Conservation (phyloP, 768 basidiomycete genomes). For the Hypholoma fasciculare region DNA sequence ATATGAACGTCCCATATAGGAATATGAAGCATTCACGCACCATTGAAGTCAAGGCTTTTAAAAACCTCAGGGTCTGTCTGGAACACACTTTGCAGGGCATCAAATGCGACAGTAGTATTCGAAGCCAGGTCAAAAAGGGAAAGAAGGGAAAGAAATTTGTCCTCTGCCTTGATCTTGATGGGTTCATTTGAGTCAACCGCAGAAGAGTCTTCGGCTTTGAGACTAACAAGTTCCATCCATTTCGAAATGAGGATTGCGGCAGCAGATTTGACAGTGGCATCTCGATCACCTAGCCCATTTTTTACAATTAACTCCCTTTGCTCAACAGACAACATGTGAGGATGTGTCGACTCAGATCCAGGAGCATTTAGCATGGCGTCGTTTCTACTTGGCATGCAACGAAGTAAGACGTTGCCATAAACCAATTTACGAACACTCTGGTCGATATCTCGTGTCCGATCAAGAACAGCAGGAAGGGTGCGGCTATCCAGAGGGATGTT, state of each 20-base stretch:
- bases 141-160: slow-evolving; percentile 49
- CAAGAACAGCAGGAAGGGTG: slow-evolving; percentile 68
- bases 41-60: slow-evolving; percentile 64
- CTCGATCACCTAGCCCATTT: slow-evolving; percentile 87
- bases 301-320: slow-evolving; percentile 79
- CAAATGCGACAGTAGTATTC: slow-evolving; percentile 59
- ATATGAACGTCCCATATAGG: background rate
- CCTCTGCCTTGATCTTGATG: slow-evolving; percentile 20
- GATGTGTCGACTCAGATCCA: slow-evolving; percentile 52
- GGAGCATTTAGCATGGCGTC: background rate
- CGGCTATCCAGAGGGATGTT: slow-evolving; percentile 60
- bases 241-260: slow-evolving; percentile 68
- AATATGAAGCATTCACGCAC: slow-evolving; percentile 36
- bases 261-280: slow-evolving; percentile 67
- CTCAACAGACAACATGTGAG: slow-evolving; percentile 60
- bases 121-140: slow-evolving; percentile 59
- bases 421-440: slow-evolving; percentile 70
- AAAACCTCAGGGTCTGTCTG: slow-evolving; percentile 63
- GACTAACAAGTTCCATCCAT: slow-evolving; percentile 70
- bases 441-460: slow-evolving; percentile 81
- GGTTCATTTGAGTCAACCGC: slow-evolving; percentile 16
- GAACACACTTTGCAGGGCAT: slow-evolving; percentile 76
- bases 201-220: slow-evolving; percentile 32
- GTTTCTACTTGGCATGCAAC: slow-evolving; percentile 25
- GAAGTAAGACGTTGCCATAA: slow-evolving; percentile 59